Conservation (phyloP, 2,329 filamentous ascomycete species). For the Pseudodiploospora longispora region DNA sequence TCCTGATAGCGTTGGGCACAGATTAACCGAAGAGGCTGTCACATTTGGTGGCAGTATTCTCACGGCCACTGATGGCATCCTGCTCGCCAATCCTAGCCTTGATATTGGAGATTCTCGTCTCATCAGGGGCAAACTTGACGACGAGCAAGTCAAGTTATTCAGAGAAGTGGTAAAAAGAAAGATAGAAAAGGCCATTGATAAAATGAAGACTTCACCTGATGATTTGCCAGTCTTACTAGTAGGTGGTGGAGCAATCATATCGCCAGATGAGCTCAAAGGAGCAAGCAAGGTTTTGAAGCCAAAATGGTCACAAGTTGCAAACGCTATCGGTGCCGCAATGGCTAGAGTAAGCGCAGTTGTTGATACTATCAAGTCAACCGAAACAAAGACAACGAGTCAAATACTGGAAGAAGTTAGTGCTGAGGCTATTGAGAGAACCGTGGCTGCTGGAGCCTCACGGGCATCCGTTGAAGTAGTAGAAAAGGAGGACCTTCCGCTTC, state of each 20-base stretch:
- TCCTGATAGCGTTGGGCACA: conserved; percentile 54
- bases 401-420: conserved; percentile 29
- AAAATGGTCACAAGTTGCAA: conserved; percentile 50
- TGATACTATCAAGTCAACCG: conserved; percentile 42
- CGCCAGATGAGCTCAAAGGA: conserved; percentile 45
- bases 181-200: conserved; percentile 50
- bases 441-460: conserved; percentile 36
- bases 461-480: conserved; percentile 41
- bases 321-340: conserved; percentile 57
- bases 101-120: conserved; percentile 34
- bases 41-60: conserved; percentile 48
- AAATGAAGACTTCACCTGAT: conserved; percentile 54
- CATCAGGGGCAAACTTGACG: conserved; percentile 21
- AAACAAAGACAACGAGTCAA: conserved; percentile 28
- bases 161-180: conserved; percentile 36
- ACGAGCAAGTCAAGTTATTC: conserved; percentile 29
- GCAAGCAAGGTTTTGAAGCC: conserved; percentile 50
- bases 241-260: conserved; percentile 54
- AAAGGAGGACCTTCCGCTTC: conserved; percentile 45
- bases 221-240: conserved; percentile 53
- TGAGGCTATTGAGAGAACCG: conserved; percentile 35
- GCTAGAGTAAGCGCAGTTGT: conserved; percentile 49
- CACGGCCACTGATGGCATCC: conserved; percentile 51
- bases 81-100: conserved; percentile 23
- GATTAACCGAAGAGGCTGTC: conserved; percentile 43